These are phyloP conservation scores for Venturia pyrina DNA, from an alignment of 2,329 filamentous ascomycete genomes.

Conservation along the genomic window DNA sequence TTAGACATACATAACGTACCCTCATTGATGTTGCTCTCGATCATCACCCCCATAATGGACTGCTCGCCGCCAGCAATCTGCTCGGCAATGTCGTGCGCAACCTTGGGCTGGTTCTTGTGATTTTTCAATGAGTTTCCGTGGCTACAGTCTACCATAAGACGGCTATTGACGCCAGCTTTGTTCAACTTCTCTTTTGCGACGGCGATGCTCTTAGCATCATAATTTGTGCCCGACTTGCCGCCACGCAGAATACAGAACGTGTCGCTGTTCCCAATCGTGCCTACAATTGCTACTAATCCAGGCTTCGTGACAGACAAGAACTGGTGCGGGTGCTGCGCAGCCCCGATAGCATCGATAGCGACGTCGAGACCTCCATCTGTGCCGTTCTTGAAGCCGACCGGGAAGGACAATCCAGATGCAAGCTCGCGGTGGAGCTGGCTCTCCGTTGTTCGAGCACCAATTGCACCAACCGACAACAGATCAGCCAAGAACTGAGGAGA, in stretches of 20 bases:
- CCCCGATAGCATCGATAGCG: slow-evolving; percentile 90
- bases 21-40: slow-evolving; percentile 95
- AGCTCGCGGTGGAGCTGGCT: slow-evolving; percentile 92
- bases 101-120: slow-evolving; percentile 95
- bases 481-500: slow-evolving; percentile 95
- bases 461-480: slow-evolving; percentile 78
- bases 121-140: slow-evolving; percentile 95
- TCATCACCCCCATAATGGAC: slow-evolving; percentile 95
- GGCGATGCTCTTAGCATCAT: slow-evolving; percentile 72
- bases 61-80: slow-evolving; percentile 80
- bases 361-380: slow-evolving; percentile 86
- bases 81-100: slow-evolving; percentile 68
- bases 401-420: slow-evolving; percentile 89
- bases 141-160: slow-evolving; percentile 96
- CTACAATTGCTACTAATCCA: slow-evolving; percentile 87
- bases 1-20: slow-evolving; percentile 40
- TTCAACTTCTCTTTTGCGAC: slow-evolving; percentile 71
- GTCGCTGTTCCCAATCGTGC: slow-evolving; percentile 89
- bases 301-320: slow-evolving; percentile 97
- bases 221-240: slow-evolving; percentile 90
- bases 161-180: slow-evolving; percentile 61
- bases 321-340: slow-evolving; percentile 85
- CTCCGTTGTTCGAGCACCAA: slow-evolving; percentile 94
- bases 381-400: slow-evolving; percentile 98
- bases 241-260: slow-evolving; percentile 94